Evolutionary conservation across 2,329 filamentous ascomycete species (phyloP).

Genomic region (Stagonosporopsis rhizophila): DNA sequence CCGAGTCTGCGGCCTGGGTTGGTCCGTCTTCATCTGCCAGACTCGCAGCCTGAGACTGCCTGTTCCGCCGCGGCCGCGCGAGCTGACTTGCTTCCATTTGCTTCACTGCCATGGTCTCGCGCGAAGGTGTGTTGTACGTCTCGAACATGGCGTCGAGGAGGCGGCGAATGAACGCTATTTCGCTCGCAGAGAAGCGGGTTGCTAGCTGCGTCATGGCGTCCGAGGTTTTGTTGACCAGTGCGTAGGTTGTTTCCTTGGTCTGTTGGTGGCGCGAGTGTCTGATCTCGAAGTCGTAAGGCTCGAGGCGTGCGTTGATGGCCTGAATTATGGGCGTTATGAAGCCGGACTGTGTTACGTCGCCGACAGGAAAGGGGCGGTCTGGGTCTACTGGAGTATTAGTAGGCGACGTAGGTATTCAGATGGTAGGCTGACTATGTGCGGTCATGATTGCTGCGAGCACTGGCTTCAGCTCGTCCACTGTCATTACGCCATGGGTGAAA

Average conservation of each 20-base stretch:
- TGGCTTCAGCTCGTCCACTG: slow-evolving; percentile 73
- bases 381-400: slow-evolving; percentile 36
- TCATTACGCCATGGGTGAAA: slow-evolving; percentile 78
- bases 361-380: slow-evolving; percentile 57
- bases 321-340: slow-evolving; percentile 74
- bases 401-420: neutral
- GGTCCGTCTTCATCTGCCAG: slow-evolving; percentile 25
- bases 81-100: slow-evolving; percentile 80
- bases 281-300: slow-evolving; percentile 87
- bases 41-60: slow-evolving; percentile 38
- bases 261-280: slow-evolving; percentile 74
- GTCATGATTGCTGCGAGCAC: slow-evolving; percentile 78
- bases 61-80: slow-evolving; percentile 51
- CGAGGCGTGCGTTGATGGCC: slow-evolving; percentile 74
- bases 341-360: slow-evolving; percentile 69
- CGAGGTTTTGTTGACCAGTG: slow-evolving; percentile 78
- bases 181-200: slow-evolving; percentile 79
- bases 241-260: slow-evolving; percentile 72
- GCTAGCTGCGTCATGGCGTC: slow-evolving; percentile 87
- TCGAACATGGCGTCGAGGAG: slow-evolving; percentile 93
- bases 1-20: slow-evolving; percentile 52
- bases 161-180: slow-evolving; percentile 88
- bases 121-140: slow-evolving; percentile 77
- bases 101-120: slow-evolving; percentile 83
- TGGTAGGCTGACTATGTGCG: slow-evolving; percentile 56